Evolutionary conservation across 1,284 basidiomycete species (phyloP), one percentile per base, ranked within the genome.

Genomic region (Fereydounia khargensis): DNA sequence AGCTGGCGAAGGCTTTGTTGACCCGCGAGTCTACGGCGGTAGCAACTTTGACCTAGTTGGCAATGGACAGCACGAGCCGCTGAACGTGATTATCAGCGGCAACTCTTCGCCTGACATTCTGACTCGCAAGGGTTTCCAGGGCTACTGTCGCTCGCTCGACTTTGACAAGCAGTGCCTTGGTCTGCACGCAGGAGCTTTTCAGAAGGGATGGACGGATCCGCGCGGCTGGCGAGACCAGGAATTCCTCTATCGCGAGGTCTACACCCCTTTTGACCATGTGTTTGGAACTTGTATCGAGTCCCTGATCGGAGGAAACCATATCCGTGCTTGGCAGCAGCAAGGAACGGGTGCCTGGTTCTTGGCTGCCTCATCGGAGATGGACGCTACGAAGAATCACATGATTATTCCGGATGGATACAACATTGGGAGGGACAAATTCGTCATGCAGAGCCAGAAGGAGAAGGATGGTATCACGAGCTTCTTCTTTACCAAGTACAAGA

Each of bases 251-350:
- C 54, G 67, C 34, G 35, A 68, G 20, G 59, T 65, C 1, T 65
- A 65, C 39, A 68, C 67, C 0, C 47, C 54, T 21, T 25, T 66
- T 32, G 43, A 67, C 47, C 36, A 61, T 34, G 35, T 57, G 21
- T 38, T 68, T 18, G 58, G 59, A 6, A 65, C 65, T 2, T 73
- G 72, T 42, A 49, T 56, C 61, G 90, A 97, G 77, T 87, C 87
- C 3, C 81, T 95, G 36, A 68, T 87, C 50, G 92, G 92, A 6
- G 92, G 92, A 3, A 84, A 88, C 68, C 92, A 97, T 87, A 76
- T 81, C 3, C 90, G 94, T 76, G 80, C 86, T 48, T 70, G 65
- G 65, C 65, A 70, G 24, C 65, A 68, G 35, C 53, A 61, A 27
- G 87, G 85, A 0, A 77, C 79, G 6, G 90, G 58, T n/a, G 42